Evolutionary conservation across 768 basidiomycete species (phyloP), one percentile per base, ranked within the genome.

Genomic region (Pisolithus albus): DNA sequence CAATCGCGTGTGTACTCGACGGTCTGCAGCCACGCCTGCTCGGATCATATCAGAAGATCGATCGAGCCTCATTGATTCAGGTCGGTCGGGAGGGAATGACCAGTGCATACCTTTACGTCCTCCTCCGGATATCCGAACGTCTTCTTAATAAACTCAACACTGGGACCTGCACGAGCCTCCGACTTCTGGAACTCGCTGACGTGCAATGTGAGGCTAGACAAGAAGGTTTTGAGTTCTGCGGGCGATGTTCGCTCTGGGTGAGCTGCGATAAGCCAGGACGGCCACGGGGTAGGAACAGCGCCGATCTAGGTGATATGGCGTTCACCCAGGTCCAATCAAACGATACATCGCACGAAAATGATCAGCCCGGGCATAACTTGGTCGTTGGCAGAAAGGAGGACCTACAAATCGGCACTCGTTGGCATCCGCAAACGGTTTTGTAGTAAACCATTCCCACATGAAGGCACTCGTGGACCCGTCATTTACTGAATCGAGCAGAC

Each of bases 381-480:
- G 13, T 7, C 28, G 13, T 43, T n/a, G 24, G 16, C 6, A 7
- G 43, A 26, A 26, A 45, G 16, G n/a, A 19, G 30, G 49, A 75
- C 89, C 65, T 65, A 94, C 92, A 69, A 93, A 92, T 11, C 87
- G 82, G 47, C 81, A 85, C 64, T 88, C 81, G 13, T 85, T 89
- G 8, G 77, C 75, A 62, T 94, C 90, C 6, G 77, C 81, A 59
- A 81, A 92, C 4, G 93, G 84, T 59, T 86, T 86, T 37, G 84
- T 86, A 4, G 84, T 86, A 67, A 95, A 96, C 88, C 88, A 91
- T 66, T 92, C 91, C 90, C 91, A 92, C 84, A 94, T 88, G 70
- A 94, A 94, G 10, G 86, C 88, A 55, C 88, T 89, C 6, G 92
- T 92, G 11, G 85, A 79, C 0, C 85, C 88, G 47, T 88, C 83